Conservation (phyloP, 1,139 yeast genomes). For the Yamadazyma aaseri region DNA sequence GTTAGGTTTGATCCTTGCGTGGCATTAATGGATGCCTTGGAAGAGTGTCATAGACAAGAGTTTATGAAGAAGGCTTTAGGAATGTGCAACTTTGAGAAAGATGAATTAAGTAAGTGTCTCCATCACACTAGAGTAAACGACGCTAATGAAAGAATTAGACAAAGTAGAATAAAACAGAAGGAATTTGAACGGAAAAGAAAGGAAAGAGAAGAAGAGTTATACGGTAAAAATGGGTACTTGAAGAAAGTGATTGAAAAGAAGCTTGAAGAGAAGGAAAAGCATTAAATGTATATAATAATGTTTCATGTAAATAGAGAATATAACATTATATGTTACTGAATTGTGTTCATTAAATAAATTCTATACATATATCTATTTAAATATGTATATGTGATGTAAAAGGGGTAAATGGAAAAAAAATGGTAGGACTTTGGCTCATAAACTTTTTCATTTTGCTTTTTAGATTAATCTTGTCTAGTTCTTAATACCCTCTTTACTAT, state of each 20-base stretch:
- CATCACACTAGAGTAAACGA: constrained; percentile 73
- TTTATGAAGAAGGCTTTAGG: constrained; percentile 78
- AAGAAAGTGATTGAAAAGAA: constrained; percentile 50
- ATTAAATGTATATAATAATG: constrained; percentile 1
- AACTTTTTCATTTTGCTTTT: no score
- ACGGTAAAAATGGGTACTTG: constrained; percentile 74
- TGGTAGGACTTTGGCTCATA: no score
- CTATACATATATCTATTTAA: not conserved
- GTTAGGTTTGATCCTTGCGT: constrained; percentile 60
- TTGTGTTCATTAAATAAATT: constrained; percentile 1
- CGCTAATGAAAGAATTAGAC: constrained; percentile 60
- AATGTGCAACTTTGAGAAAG: constrained; percentile 80
- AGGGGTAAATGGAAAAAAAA: no score
- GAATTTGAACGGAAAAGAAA: constrained; percentile 56
- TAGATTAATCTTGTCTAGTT: constrained; percentile 84
- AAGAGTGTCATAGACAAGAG: constrained; percentile 79
- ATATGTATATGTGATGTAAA: not conserved
- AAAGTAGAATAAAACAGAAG: constrained; percentile 57
- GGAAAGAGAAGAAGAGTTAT: constrained; percentile 69
- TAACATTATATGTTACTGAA: not conserved
- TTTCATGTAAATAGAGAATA: constrained; percentile 1
- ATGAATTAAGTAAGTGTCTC: constrained; percentile 73
- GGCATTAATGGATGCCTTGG: constrained; percentile 81
- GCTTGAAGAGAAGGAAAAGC: constrained; percentile 14
- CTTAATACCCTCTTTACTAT: constrained; percentile 83